phyloP scores from a whole-genome alignment of 805 yeast genomes.

The Lachancea quebecensis region DNA sequence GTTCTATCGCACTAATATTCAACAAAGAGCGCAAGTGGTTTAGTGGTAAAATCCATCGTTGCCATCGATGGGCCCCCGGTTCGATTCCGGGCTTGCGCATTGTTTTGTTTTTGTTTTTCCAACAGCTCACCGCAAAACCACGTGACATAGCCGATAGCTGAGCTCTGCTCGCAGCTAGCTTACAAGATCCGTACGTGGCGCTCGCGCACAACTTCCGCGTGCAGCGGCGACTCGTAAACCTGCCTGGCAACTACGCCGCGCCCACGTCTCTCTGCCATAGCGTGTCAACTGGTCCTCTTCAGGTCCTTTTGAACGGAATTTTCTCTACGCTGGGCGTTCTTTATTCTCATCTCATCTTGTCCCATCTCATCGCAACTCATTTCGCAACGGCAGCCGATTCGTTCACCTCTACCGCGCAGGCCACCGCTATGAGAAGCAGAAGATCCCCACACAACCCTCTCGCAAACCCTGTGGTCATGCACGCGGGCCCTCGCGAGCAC shows the following conservation, averaged over 20 bases:
- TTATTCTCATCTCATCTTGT: not conserved
- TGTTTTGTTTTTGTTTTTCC: not conserved
- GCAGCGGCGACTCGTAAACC: too few relatives aligned
- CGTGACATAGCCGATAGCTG: too few relatives aligned
- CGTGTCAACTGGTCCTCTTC: too few relatives aligned
- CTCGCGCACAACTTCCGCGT: too few relatives aligned
- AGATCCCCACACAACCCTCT: constrained; percentile 21
- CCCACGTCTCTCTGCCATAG: too few relatives aligned
- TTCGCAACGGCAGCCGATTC: not conserved
- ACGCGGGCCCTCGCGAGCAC: constrained; percentile 15
- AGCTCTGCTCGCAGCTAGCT: too few relatives aligned
- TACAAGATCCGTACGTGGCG: too few relatives aligned
- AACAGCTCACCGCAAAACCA: too few relatives aligned
- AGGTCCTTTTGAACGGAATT: too few relatives aligned
- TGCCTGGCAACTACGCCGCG: too few relatives aligned
- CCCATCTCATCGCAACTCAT: constrained; percentile 2
- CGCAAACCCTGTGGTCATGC: constrained; percentile 28
- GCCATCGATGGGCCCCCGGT: not conserved
- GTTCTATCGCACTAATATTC: not conserved
- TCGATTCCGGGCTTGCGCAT: not conserved
- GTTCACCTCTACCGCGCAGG: not conserved
- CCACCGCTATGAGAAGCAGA: constrained; percentile 17
- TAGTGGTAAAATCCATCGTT: not conserved
- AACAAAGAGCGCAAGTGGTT: not conserved
- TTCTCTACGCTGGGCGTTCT: not conserved